phyloP scores from a whole-genome alignment of 331 rosid genomes.

The Phaseolus coccineus region DNA sequence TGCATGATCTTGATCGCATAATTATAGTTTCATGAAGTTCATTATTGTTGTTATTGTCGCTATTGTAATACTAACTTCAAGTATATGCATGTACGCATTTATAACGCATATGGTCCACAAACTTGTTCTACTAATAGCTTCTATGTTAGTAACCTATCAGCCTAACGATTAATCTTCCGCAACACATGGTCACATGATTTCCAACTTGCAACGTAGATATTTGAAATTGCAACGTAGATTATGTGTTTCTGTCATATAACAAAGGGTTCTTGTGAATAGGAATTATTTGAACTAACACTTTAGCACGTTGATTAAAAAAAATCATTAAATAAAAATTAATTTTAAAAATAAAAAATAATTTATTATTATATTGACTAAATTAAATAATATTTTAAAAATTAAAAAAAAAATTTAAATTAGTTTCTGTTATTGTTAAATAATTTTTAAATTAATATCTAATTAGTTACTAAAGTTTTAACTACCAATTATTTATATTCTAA shows the following conservation, averaged over 20 bases:
- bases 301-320: too few relatives aligned
- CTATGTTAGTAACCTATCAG: background rate
- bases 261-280: constrained; percentile 9
- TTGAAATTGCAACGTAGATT: background rate
- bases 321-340: too few relatives aligned
- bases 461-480: too few relatives aligned
- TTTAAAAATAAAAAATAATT: too few relatives aligned
- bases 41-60: constrained; percentile 38
- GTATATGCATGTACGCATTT: background rate
- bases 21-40: constrained; percentile 15
- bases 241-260: background rate
- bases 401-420: too few relatives aligned
- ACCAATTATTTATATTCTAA: too few relatives aligned
- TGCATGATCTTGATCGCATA: background rate
- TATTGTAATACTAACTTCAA: constrained; percentile 1
- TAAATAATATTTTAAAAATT: too few relatives aligned
- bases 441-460: too few relatives aligned
- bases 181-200: constrained; percentile 3
- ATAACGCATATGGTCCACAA: background rate
- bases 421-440: too few relatives aligned
- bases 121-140: constrained; percentile 9
- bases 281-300: background rate
- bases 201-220: constrained; percentile 12
- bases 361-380: too few relatives aligned
- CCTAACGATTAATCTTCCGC: constrained; percentile 1